A percentile compares a stretch with the other conserved stretches of the same genome.
Evolutionary conservation across 2,329 filamentous ascomycete genomes (phyloP).

Genomic region (Aaosphaeria pasadenensis): DNA sequence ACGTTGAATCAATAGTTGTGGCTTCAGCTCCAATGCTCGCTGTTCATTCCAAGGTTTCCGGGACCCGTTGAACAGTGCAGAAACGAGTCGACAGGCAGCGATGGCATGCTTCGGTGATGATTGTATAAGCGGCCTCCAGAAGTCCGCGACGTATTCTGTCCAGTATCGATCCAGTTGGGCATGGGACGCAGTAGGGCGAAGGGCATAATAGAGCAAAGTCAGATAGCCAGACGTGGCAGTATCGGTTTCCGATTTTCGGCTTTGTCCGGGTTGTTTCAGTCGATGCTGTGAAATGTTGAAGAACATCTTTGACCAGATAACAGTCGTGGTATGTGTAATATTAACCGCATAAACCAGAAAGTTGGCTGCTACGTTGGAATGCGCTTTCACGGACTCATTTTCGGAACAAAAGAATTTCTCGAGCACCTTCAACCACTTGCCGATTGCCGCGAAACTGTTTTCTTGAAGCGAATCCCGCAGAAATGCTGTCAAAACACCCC

Average conservation of each 20-base stretch:
- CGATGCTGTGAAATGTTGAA: conserved; percentile 24
- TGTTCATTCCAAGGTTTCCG: conserved; percentile 70
- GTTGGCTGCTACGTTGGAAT: conserved; percentile 84
- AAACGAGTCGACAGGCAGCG: conserved; percentile 60
- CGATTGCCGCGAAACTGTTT: conserved; percentile 68
- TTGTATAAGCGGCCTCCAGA: conserved; percentile 49
- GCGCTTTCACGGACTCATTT: conserved; percentile 59
- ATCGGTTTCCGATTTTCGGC: conserved; percentile 61
- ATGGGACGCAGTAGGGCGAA: conserved; percentile 66
- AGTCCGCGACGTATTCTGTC: conserved; percentile 67
- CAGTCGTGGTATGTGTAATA: conserved; percentile 57
- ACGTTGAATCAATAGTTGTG: conserved; percentile 45
- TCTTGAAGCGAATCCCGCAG: conserved; percentile 61
- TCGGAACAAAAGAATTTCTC: conserved; percentile 80
- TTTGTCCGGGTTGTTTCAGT: conserved; percentile 50
- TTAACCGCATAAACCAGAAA: conserved; percentile 74
- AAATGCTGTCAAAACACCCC: conserved; percentile 78
- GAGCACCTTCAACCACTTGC: conserved; percentile 73
- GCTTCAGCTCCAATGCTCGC: conserved; percentile 60
- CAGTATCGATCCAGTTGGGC: conserved; percentile 73
- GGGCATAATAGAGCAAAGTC: conserved; percentile 44
- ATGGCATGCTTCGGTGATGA: conserved; percentile 19
- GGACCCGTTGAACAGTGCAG: conserved; percentile 64
- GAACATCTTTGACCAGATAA: conserved; percentile 38
- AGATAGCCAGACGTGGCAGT: conserved; percentile 70